A percentile compares a stretch with the other conserved stretches of the same genome.
phyloP scores from a whole-genome alignment of 2,329 filamentous ascomycete genomes.

The Chalaropsis thielavioides region DNA sequence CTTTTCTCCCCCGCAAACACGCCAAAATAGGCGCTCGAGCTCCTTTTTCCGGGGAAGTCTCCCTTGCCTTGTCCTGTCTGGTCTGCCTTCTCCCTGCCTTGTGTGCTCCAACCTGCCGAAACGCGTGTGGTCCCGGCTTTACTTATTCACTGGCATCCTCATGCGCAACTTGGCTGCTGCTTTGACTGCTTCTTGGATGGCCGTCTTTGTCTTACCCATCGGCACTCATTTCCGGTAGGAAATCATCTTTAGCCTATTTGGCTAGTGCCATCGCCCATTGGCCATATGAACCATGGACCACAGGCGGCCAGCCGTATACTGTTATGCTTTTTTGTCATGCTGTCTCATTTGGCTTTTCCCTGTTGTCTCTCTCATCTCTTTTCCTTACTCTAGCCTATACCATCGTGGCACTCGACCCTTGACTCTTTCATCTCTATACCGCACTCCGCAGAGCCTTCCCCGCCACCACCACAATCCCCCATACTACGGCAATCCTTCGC shows the following conservation, averaged over 20 bases:
- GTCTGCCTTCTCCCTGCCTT: not conserved
- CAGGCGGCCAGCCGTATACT: not conserved
- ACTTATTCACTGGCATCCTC: not conserved
- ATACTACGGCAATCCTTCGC: not conserved
- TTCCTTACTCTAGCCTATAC: not conserved
- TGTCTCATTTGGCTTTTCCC: not conserved
- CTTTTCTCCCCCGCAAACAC: constrained; percentile 10
- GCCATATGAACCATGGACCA: not conserved
- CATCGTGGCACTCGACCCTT: not conserved
- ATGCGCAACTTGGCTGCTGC: not conserved
- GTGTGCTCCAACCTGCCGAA: not conserved
- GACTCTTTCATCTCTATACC: not conserved
- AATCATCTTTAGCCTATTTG: not conserved
- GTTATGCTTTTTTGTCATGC: not conserved
- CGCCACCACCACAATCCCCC: not conserved
- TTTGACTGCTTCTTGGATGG: not conserved
- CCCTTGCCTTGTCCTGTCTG: not conserved
- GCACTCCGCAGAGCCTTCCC: not conserved
- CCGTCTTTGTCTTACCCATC: not conserved
- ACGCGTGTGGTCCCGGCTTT: not conserved
- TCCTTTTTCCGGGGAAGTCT: not conserved
- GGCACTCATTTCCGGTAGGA: not conserved
- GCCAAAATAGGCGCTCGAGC: not conserved
- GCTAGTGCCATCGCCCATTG: not conserved
- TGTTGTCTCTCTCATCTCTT: not conserved